Base-by-base conservation (phyloP, 176 grass and related monocot genomes). In the Poa annua region DNA sequence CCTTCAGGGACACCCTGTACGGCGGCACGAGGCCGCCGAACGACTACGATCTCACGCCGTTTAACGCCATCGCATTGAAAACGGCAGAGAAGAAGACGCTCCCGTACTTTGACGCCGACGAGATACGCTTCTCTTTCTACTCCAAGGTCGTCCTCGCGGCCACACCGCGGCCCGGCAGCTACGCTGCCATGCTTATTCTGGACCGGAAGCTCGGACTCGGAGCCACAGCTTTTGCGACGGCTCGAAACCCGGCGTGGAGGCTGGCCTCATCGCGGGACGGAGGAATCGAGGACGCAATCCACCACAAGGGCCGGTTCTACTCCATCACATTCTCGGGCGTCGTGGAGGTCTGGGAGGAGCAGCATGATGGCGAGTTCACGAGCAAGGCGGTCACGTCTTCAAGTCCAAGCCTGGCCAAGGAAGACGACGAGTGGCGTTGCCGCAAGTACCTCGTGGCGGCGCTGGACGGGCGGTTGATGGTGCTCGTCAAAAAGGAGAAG, bases 51-150 rank as follows among this genome's bases (percentile, higher is more conserved):
- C 17, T 53, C 51, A 53, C 51, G 51, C 19, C 51, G 29, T 29
- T 29, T 29, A 29, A 29, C 29, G 29, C 29, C 29, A 29, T 29
- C 29, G 29, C 29, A 29, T 29, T 29, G 29, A 29, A 29, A 29
- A 29, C 29, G 29, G 29, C 29, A 29, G 29, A 29, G 1, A 2
- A 29, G 29, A 29, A 29, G 2, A 29, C 29, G 14, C 10, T 12
- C 25, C 5, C 2, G 7, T 2, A 6, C 51, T 32, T 8, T 9
- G 32, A 9, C 3, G 24, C 29, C 11, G 3, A 16, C 9, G 4
- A 55, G 20, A 81, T 81, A 48, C 47, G 79, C 4, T 9, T 11
- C 19, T 81, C 47, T n/a, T 54, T 81, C 64, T 81, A 39, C 79
- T 33, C 32, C 20, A 81, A 81, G 79, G 48, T 69, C 47, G n/a